Conservation (phyloP, 495 filamentous ascomycete species). For the Penicillium paradoxum region DNA sequence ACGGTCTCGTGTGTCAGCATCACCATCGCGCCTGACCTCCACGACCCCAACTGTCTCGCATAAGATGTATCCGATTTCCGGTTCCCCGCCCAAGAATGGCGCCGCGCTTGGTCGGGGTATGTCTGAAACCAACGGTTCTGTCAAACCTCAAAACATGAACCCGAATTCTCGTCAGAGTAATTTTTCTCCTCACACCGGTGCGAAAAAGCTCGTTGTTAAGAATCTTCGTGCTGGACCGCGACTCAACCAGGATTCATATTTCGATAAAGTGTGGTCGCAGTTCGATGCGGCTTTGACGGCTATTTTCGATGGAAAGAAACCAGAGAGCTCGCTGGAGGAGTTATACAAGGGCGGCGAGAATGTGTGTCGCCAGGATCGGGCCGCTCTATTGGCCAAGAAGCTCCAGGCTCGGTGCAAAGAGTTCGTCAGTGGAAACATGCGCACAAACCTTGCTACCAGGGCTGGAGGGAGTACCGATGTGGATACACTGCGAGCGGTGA, state of each 20-base stretch:
- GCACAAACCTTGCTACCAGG: slow-evolving; percentile 46
- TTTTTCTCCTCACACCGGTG: slow-evolving; percentile 48
- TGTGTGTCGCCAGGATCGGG: slow-evolving; percentile 70
- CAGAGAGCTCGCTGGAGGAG: slow-evolving; percentile 69
- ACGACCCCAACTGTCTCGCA: slow-evolving; percentile 17
- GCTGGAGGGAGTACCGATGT: slow-evolving; percentile 50
- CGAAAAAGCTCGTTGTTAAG: slow-evolving; percentile 84
- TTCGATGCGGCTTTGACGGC: slow-evolving; percentile 65
- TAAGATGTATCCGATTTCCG: slow-evolving; percentile 48
- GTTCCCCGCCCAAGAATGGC: slow-evolving; percentile 28
- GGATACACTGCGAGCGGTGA: slow-evolving; percentile 58
- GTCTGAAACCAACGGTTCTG: slow-evolving; percentile 13
- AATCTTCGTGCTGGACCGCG: slow-evolving; percentile 63
- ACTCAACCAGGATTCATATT: slow-evolving; percentile 63
- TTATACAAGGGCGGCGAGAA: slow-evolving; percentile 89
- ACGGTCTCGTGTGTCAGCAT: slow-evolving; percentile 36
- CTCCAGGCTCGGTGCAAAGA: slow-evolving; percentile 58
- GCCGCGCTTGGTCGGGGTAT: slow-evolving; percentile 26
- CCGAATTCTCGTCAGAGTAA: slow-evolving; percentile 29
- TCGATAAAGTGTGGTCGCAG: slow-evolving; percentile 63
- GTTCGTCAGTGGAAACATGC: slow-evolving; percentile 55
- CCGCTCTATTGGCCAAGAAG: slow-evolving; percentile 56
- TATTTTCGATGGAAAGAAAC: slow-evolving; percentile 61
- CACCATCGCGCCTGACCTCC: slow-evolving; percentile 21
- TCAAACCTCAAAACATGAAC: slow-evolving; percentile 22